Base-by-base conservation (phyloP, 2,329 filamentous ascomycete genomes). In the Periconia sp. region DNA sequence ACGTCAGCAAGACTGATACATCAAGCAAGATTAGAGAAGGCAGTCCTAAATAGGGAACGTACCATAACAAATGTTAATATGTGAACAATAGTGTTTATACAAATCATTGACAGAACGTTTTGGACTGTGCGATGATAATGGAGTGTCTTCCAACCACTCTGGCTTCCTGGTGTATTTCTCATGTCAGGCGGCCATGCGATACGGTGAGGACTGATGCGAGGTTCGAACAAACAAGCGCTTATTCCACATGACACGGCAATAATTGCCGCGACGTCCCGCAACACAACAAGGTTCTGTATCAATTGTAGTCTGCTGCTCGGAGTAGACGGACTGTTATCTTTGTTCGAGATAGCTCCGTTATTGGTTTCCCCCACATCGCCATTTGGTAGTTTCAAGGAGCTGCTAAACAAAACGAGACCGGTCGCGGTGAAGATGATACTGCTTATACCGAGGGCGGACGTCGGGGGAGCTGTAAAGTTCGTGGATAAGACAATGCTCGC, bases 321-420 rank as follows among this genome's bases (percentile, higher is more conserved):
- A 42, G 49, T 55, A 8, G 68, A 62, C 37, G 72, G 65, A 11
- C 61, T 54, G 2, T 68, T 61, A 14, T 68, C 73, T 51, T 71
- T 74, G 2, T 67, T 69, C n/a, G 70, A 72, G 47, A 73, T 66
- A 30, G 71, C 61, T 18, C 64, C 69, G 23, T 68, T 65, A 41
- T 62, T 60, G n/a, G 59, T 60, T 11, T 55, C 54, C 30, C 61
- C 54, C n/a, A 50, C 54, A 35, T 68, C 65, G 23, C 71, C 63
- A 18, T 60, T 64, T 14, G 59, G 44, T 8, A 54, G 56, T 43
- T 60, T 65, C 8, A 68, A 56, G 45, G 73, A 69, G n/a, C 63
- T 58, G 48, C 77, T 74, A 35, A 79, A 65, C 44, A 78, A 61
- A 15, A 75, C 60, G n/a, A 79, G 63, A 11, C 76, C 75, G 6